Percentiles rank a stretch among this genome's conserved stretches.
phyloP scores from a whole-genome alignment of 176 grass and related monocot genomes.

The Avena atlantica region DNA sequence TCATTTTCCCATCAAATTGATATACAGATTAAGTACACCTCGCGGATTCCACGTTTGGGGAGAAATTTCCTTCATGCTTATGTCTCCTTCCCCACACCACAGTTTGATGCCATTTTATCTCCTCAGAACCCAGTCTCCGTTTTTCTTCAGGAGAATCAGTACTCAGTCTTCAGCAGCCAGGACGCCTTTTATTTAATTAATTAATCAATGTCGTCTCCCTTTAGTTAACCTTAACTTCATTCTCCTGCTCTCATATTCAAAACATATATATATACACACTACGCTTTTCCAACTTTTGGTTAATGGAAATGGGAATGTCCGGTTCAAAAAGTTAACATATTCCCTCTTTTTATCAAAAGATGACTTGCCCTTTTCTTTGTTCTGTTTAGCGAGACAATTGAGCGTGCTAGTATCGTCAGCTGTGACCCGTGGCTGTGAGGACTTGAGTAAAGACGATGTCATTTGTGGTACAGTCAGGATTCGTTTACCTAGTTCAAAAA shows the following conservation, averaged over 20 bases:
- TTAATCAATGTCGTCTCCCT: too few relatives aligned
- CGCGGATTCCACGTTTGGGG: neutral
- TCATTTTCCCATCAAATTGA: neutral
- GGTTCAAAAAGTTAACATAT: neutral
- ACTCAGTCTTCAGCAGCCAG: neutral
- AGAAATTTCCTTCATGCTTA: neutral
- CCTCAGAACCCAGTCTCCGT: neutral
- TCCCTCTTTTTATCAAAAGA: neutral
- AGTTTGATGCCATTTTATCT: neutral
- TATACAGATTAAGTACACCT: neutral
- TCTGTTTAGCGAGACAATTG: neutral
- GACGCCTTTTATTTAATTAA: neutral
- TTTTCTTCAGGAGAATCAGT: neutral
- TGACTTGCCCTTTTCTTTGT: neutral
- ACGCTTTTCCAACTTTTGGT: neutral
- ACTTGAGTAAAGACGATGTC: neutral
- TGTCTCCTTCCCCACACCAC: neutral
- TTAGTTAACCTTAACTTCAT: neutral
- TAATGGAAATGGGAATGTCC: conserved; percentile 1
- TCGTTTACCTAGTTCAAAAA: neutral
- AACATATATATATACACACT: neutral
- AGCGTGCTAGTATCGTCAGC: neutral
- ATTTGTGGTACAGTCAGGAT: neutral
- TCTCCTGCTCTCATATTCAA: neutral
- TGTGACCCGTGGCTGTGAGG: neutral